Evolutionary conservation across 768 basidiomycete species (phyloP), one percentile per base, ranked within the genome.

Genomic region (Clitopilus passeckerianus): DNA sequence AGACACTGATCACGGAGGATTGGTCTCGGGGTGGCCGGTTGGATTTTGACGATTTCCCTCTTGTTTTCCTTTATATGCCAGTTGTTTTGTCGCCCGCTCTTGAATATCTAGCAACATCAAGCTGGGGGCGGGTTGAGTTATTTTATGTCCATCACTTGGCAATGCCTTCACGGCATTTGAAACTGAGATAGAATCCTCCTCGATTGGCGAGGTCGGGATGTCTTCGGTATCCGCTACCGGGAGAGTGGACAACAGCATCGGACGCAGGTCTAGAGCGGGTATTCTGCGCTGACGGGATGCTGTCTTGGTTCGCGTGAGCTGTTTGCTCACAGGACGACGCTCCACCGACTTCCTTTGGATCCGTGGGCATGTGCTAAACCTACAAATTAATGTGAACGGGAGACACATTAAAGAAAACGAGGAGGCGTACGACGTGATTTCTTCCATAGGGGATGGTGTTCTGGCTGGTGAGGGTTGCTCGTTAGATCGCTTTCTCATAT

Each of bases 21-120:
- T 74, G 63, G 59, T 35, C 50, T 46, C 37, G 46, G 56, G 27
- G n/a, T n/a, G n/a, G n/a, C n/a, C n/a, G 56, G 41, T 41, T 68
- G 68, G 34, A 61, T 62, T 70, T 74, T 33, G 46, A 18, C 9
- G n/a, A 23, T 15, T 71, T 50, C 22, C 70, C 66, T 74, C 76
- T 60, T 70, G 69, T 22, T 64, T 68, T 24, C 64, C 63, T 57
- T 70, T 73, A 37, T 63, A 61, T 18, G 65, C 63, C 8, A 65
- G 50, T 44, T 75, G 72, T 44, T 70, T 67, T 16, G 76, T 72
- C 37, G 77, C 70, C 16, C 74, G 72, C 57, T 72, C 64, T 58
- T 73, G 68, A 46, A 76, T 66, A 62, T 74, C 69, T 24, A 74
- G 56, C 54, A 71, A 69, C 34, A 75, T 62, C 37, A 64, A 61